These are phyloP conservation scores for Rubus parviflorus DNA, from an alignment of 306 rosid genomes.

Conservation along the genomic window DNA sequence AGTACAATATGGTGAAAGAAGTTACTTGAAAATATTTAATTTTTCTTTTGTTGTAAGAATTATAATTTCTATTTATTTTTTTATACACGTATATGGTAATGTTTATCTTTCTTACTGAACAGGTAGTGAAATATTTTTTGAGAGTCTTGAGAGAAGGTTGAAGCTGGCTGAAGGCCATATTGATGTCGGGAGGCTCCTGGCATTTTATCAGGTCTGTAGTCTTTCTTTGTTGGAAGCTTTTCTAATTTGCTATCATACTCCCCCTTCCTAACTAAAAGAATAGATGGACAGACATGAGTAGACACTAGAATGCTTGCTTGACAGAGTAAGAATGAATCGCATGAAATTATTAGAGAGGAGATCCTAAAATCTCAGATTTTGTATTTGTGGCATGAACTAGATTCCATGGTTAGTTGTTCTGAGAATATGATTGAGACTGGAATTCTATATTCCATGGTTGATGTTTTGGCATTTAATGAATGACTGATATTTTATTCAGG, in stretches of 20 bases:
- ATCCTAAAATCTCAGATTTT: neutral
- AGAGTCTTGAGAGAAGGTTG: constrained; percentile 61
- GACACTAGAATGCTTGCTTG: neutral
- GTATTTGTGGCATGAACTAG: constrained; percentile 8
- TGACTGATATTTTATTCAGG: constrained; percentile 46
- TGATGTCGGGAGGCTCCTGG: constrained; percentile 94
- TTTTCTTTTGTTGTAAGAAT: neutral
- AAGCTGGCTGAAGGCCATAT: constrained; percentile 85
- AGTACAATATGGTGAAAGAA: neutral
- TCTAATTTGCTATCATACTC: neutral
- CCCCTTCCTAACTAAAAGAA: neutral
- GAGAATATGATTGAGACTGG: neutral
- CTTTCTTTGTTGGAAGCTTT: constrained; percentile 1
- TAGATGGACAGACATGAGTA: neutral
- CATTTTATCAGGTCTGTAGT: constrained; percentile 77
- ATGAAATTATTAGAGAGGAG: neutral
- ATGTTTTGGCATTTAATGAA: constrained; percentile 3
- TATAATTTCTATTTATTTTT: neutral
- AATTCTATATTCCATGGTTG: neutral
- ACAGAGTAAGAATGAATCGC: neutral
- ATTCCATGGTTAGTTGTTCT: neutral
- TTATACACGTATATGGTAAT: neutral
- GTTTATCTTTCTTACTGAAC: constrained; percentile 20
- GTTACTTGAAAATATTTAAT: neutral
- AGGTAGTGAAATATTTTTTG: constrained; percentile 50